Percentiles rank a stretch among this genome's conserved stretches.
Evolutionary conservation across 305 asterid genomes (phyloP).

Genomic region (Fraxinus nigra): DNA sequence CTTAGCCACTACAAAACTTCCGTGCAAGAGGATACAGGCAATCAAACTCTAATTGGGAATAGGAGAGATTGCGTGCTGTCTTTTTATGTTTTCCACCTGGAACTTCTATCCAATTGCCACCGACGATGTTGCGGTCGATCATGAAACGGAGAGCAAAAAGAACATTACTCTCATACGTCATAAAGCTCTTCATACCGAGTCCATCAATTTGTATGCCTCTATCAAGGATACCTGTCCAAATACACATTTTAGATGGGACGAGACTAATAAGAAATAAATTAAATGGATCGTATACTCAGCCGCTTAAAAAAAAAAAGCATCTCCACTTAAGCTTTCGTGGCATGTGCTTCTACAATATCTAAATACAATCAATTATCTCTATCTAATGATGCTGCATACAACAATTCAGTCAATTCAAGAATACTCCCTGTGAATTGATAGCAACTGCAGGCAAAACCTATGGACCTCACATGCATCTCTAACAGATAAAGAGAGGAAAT

Average conservation of each 20-base stretch:
- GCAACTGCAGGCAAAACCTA: constrained; percentile 3
- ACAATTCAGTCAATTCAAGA: constrained; percentile 15
- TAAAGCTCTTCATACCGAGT: constrained; percentile 72
- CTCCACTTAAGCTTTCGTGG: not conserved
- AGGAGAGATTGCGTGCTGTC: constrained; percentile 56
- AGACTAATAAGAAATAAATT: not conserved
- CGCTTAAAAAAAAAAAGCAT: constrained; percentile 7
- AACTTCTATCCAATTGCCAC: constrained; percentile 97
- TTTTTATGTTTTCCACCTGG: constrained; percentile 79
- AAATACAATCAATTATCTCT: constrained; percentile 1
- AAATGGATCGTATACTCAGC: constrained; percentile 9
- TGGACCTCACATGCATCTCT: constrained; percentile 6
- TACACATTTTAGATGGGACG: constrained; percentile 14
- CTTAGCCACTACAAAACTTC: constrained; percentile 20
- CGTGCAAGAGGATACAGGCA: constrained; percentile 79
- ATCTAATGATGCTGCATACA: constrained; percentile 3
- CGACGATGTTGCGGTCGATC: constrained; percentile 90
- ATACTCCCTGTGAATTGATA: not conserved
- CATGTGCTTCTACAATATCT: constrained; percentile 10
- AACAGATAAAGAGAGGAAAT: not conserved
- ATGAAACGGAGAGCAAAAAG: constrained; percentile 98
- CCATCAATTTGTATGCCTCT: constrained; percentile 94
- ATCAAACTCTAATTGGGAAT: constrained; percentile 88
- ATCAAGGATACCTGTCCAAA: constrained; percentile 82
- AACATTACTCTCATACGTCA: constrained; percentile 95